Evolutionary conservation across 768 basidiomycete species (phyloP), one percentile per base, ranked within the genome.

Genomic region (Cystobasidium ongulense): DNA sequence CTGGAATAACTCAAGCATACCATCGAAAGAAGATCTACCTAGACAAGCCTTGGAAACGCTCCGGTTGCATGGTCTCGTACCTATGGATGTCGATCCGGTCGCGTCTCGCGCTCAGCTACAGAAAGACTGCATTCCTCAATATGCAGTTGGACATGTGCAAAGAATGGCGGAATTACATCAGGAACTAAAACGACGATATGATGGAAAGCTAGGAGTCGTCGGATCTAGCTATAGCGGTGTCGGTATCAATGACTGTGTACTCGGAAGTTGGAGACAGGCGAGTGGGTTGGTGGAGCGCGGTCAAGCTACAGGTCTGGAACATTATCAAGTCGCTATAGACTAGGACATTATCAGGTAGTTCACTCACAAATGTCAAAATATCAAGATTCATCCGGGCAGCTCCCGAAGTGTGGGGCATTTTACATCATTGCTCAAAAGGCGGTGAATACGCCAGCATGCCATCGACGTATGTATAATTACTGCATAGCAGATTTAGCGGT

Each of bases 101-200:
- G 73, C 77, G n/a, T 63, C 73, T 18, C 67, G 65, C 13, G 73
- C 77, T 0, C 74, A 77, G 10, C 70, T 84, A 13, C 88, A 92
- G 71, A 76, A 79, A 25, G 80, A 85, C 23, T 92, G 91, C 78
- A 96, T 97, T 68, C 93, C 94, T 23, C 88, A 88, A 13, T 87
- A 87, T 66, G 79, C 83, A 1, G 86, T 88, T 0, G 91, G 91
- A 0, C 93, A 96, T 80, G 79, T 86, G 11, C 82, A 85, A 21
- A 84, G 91, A 11, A 87, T 95, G 85, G 78, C 80, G 29, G 86
- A 89, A 76, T 78, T 94, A 41, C 81, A 82, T 70, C 75, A 75
- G 1, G 83, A 82, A 11, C 79, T 90, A 59, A 64, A 68, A 1
- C 81, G 76, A 7, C 23, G 31, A 13, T 53, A 36, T 35, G n/a